Conservation (phyloP, 2,329 filamentous ascomycete species). For the Orbilia quercus region DNA sequence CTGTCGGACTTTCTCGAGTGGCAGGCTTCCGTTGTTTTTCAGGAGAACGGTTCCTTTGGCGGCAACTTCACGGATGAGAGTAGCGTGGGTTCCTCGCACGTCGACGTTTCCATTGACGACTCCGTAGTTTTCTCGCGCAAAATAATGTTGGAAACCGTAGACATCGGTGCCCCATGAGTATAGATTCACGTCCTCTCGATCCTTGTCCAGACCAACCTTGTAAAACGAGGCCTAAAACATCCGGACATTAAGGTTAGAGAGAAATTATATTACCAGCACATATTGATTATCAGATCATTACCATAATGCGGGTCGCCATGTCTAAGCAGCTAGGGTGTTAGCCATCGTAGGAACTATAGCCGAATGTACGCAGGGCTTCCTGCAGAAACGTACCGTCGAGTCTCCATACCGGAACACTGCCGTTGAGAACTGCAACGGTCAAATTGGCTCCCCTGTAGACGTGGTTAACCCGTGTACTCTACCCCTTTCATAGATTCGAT, state of each 20-base stretch:
- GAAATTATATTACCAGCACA: background rate
- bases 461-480: constrained; percentile 31
- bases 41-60: constrained; percentile 73
- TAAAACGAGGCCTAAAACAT: constrained; percentile 46
- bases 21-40: constrained; percentile 70
- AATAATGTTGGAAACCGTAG: constrained; percentile 44
- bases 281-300: constrained; percentile 33
- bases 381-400: constrained; percentile 63
- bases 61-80: constrained; percentile 66
- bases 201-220: constrained; percentile 57
- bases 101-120: constrained; percentile 58
- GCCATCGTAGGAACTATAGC: constrained; percentile 27
- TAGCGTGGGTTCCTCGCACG: constrained; percentile 56
- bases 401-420: constrained; percentile 64
- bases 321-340: constrained; percentile 44
- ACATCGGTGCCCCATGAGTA: constrained; percentile 54
- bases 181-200: constrained; percentile 53
- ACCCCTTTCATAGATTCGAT: background rate
- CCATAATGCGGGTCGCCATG: constrained; percentile 60
- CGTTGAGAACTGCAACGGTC: constrained; percentile 67
- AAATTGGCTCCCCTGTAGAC: constrained; percentile 62
- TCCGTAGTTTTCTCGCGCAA: constrained; percentile 53
- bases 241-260: constrained; percentile 24
- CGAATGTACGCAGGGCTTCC: constrained; percentile 4
- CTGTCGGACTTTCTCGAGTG: constrained; percentile 67